A percentile compares a stretch with the other conserved stretches of the same genome.
Conservation (phyloP, 805 yeast genomes). For the Dipodascus geniculatus region DNA sequence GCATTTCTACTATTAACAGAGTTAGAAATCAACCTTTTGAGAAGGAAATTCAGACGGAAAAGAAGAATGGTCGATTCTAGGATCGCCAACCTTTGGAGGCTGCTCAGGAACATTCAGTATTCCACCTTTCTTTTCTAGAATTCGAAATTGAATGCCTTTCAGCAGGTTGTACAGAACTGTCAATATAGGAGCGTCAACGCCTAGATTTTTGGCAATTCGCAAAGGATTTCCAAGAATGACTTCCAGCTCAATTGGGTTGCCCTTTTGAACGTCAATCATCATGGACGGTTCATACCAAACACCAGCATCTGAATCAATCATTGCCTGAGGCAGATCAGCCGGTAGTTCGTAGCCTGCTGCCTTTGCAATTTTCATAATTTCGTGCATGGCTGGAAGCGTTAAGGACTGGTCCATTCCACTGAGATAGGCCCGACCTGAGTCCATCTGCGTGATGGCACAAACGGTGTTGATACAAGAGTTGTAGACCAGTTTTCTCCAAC, state of each 20-base stretch:
- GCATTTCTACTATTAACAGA: not conserved
- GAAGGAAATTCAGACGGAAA: not conserved
- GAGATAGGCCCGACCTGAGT: conserved; percentile 41
- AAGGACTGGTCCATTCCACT: conserved; percentile 33
- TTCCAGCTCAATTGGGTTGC: conserved; percentile 60
- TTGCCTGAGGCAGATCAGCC: conserved; percentile 34
- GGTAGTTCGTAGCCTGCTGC: conserved; percentile 53
- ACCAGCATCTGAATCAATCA: conserved; percentile 49
- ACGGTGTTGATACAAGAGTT: conserved; percentile 57
- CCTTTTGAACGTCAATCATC: conserved; percentile 55
- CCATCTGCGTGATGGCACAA: conserved; percentile 46
- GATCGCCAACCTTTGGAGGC: not conserved
- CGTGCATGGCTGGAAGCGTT: conserved; percentile 53
- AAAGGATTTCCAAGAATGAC: conserved; percentile 60
- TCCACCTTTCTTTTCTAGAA: conserved; percentile 44
- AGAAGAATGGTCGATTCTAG: conserved; percentile 3
- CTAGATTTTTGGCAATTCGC: conserved; percentile 35
- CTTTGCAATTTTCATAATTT: conserved; percentile 51
- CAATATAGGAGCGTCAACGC: conserved; percentile 48
- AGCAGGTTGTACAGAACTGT: conserved; percentile 46
- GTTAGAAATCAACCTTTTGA: not conserved
- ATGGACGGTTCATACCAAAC: conserved; percentile 58
- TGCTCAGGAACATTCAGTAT: not conserved
- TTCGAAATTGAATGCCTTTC: conserved; percentile 45
- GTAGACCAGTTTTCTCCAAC: conserved; percentile 61